Base-by-base conservation (phyloP, 2,329 filamentous ascomycete species). In the Cyanodermella asteris region DNA sequence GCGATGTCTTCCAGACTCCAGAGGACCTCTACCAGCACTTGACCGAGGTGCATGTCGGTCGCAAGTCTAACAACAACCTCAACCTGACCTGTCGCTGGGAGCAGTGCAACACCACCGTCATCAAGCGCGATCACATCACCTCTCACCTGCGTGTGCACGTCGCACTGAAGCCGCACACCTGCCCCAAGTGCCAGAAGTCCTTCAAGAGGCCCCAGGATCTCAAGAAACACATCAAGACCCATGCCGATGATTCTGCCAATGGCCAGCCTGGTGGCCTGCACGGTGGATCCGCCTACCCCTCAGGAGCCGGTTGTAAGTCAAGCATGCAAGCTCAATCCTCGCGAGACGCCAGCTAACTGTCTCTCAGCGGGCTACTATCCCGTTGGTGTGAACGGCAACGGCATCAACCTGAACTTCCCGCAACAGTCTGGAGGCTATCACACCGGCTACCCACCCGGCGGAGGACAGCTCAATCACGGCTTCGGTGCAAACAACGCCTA, bases 171-270 rank as follows among this genome's bases (percentile, higher is more conserved):
- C 87, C 87, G 37, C 87, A 97, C 59, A 94, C 93, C 55, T 97
- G 87, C 51, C 82, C 93, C 46, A 91, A 93, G 54, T 97, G 87
- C 46, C 80, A 80, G 46, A 97, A 97, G 60, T 82, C 82, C 2
- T 97, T 97, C 64, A 97, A 97, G 67, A 76, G 87, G 17, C 87
- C 87, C 3, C 87, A 97, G 56, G 87, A 97, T 57, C 51, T 97
- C 41, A 94, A 97, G 69, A 97, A 97, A 60, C 87, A 97, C 49
- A 81, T 94, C 51, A 97, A 94, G 70, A 94, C 84, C 4, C 84
- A 94, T 46, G 84, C 84, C 39, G 84, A 94, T 44, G 84, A 93
- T 52, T 90, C 81, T 20, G 78, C 91, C 20, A 57, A n/a, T n/a
- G n/a, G n/a, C 67, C 33, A 57, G 67, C 32, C n/a, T 60, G 64